A percentile compares a stretch with the other conserved stretches of the same genome.
Conservation (phyloP, 768 basidiomycete species). For the Macrocybe gigantea region DNA sequence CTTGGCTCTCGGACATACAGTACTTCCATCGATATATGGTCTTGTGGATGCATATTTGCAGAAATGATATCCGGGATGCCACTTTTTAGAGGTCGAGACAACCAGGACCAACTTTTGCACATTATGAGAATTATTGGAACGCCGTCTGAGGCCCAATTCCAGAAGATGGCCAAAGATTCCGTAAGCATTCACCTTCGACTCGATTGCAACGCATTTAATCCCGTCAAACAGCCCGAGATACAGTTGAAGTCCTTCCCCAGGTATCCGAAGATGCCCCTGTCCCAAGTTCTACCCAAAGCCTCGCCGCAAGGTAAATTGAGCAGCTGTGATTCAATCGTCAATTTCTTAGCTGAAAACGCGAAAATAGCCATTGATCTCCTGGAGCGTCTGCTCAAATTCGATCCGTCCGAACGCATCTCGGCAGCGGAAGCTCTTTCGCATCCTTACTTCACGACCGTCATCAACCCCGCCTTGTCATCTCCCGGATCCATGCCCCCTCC, state of each 20-base stretch:
- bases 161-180: slow-evolving; percentile 86
- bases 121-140: slow-evolving; percentile 98
- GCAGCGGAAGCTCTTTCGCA: slow-evolving; percentile 90
- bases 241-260: slow-evolving; percentile 80
- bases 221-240: slow-evolving; percentile 65
- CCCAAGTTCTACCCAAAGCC: slow-evolving; percentile 80
- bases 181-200: slow-evolving; percentile 29
- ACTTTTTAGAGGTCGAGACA: slow-evolving; percentile 93
- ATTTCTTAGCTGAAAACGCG: slow-evolving; percentile 3
- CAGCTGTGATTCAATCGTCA: background rate
- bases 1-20: slow-evolving; percentile 96
- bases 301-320: slow-evolving; percentile 62
- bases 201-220: slow-evolving; percentile 4
- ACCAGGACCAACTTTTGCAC: slow-evolving; percentile 94
- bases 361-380: slow-evolving; percentile 80
- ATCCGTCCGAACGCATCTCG: slow-evolving; percentile 86
- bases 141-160: slow-evolving; percentile 80
- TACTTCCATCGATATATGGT: slow-evolving; percentile 99
- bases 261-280: slow-evolving; percentile 79
- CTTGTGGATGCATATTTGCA: slow-evolving; percentile 97
- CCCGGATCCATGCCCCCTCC: slow-evolving; percentile 65
- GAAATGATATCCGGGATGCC: slow-evolving; percentile 99
- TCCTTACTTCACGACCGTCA: slow-evolving; percentile 76
- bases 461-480: slow-evolving; percentile 34
- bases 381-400: slow-evolving; percentile 92